Evolutionary conservation across 345 rosid species (phyloP).

Genomic region (Syzygium aqueum): DNA sequence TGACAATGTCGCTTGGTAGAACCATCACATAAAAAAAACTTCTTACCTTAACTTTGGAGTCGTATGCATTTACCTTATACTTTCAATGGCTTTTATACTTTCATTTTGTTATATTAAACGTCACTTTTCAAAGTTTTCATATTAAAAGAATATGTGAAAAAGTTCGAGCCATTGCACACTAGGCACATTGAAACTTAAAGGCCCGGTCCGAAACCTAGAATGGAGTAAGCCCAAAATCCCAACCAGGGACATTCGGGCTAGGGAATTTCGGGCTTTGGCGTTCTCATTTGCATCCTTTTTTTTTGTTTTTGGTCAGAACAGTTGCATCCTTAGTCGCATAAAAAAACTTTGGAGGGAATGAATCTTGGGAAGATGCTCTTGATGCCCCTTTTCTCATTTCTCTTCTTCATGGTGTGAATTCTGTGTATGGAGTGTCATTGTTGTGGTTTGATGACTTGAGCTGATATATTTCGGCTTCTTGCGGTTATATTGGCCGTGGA

Average conservation of each 20-base stretch:
- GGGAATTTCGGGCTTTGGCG: neutral
- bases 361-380: neutral
- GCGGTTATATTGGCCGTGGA: neutral
- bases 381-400: neutral
- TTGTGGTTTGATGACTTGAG: neutral
- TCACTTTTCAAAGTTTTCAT: neutral
- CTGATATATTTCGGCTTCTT: neutral
- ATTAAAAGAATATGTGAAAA: neutral
- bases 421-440: neutral
- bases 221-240: neutral
- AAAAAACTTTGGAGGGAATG: neutral
- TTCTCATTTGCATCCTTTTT: neutral
- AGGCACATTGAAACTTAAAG: neutral
- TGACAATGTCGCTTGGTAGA: neutral
- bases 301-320: neutral
- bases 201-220: rapidly evolving
- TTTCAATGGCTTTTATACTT: neutral
- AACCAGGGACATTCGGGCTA: neutral
- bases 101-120: neutral
- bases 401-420: neutral
- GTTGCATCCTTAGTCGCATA: neutral
- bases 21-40: neutral
- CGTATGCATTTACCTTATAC: neutral
- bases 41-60: neutral
- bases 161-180: neutral